Evolutionary conservation across 768 basidiomycete species (phyloP).

Genomic region (Auricularia sp.): DNA sequence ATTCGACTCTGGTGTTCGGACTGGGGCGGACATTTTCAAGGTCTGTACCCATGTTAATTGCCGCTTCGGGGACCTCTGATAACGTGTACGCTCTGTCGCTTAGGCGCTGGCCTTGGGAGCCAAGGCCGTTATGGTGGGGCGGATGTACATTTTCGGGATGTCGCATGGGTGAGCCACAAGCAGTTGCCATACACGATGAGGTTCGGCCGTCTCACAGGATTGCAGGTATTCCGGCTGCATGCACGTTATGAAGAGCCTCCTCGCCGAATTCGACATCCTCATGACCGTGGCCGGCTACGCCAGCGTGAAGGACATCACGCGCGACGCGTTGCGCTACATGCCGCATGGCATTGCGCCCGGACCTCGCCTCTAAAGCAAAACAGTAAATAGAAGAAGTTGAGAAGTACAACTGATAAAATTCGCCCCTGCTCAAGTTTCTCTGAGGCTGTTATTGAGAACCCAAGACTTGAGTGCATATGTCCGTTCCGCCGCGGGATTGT

Average conservation of each 20-base stretch:
- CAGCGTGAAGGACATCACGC: neutral
- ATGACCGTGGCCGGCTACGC: constrained; percentile 34
- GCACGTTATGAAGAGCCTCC: constrained; percentile 43
- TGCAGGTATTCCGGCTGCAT: constrained; percentile 31
- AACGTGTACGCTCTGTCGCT: constrained; percentile 40
- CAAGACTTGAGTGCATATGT: too few relatives aligned
- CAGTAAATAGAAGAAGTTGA: neutral
- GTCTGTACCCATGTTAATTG: neutral
- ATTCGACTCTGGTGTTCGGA: constrained; percentile 43
- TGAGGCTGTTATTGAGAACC: too few relatives aligned
- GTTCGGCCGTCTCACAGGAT: neutral
- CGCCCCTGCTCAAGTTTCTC: too few relatives aligned
- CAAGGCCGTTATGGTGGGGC: constrained; percentile 41
- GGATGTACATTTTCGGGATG: constrained; percentile 44
- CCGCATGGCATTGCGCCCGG: neutral
- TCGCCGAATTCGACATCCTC: constrained; percentile 38
- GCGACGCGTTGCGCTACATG: neutral
- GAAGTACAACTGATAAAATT: too few relatives aligned
- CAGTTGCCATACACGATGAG: neutral
- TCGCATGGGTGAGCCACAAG: constrained; percentile 32
- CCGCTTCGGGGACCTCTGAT: constrained; percentile 6
- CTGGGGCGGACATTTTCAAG: neutral
- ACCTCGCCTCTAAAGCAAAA: neutral
- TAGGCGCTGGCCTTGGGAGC: constrained; percentile 50
- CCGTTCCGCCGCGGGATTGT: too few relatives aligned